Conservation (phyloP, 2,329 filamentous ascomycete species). For the Aureobasidium sp. region DNA sequence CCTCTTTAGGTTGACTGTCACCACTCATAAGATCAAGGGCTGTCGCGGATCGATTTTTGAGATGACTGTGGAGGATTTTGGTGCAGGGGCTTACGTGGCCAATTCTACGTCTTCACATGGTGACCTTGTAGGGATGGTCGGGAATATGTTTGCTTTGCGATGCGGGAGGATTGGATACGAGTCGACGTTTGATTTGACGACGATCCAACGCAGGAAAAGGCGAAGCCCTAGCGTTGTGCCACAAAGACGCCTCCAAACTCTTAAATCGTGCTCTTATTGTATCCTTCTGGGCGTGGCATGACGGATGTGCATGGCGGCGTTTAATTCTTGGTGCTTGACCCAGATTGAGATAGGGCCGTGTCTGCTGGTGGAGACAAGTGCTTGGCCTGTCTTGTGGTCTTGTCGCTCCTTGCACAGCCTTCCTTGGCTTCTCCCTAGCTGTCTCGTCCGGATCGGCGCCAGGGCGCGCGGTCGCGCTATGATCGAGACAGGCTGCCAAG, state of each 20-base stretch:
- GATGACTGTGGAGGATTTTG: background rate
- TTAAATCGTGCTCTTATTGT: background rate
- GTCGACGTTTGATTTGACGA: background rate
- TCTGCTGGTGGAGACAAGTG: background rate
- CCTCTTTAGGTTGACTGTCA: background rate
- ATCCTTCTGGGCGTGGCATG: slow-evolving; percentile 10
- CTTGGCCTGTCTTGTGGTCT: slow-evolving; percentile 9
- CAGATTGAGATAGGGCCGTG: background rate
- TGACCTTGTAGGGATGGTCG: background rate
- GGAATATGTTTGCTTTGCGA: background rate
- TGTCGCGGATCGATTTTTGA: background rate
- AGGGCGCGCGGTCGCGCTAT: background rate
- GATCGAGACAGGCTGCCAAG: slow-evolving; percentile 6
- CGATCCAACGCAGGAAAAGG: slow-evolving; percentile 1
- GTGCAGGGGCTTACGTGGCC: background rate
- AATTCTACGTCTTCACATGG: background rate
- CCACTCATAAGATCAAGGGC: background rate
- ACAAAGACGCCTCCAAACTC: slow-evolving; percentile 1
- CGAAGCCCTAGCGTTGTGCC: slow-evolving; percentile 9
- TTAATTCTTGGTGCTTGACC: background rate
- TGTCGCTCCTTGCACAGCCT: slow-evolving; percentile 5
- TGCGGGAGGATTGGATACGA: background rate
- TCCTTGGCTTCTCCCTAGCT: slow-evolving; percentile 4
- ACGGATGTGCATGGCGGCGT: background rate
- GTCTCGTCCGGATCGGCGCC: slow-evolving; percentile 1